Percentiles rank a stretch among this genome's conserved stretches.
Conservation (phyloP, 2,329 filamentous ascomycete genomes). For the Aspergillus ustus region DNA sequence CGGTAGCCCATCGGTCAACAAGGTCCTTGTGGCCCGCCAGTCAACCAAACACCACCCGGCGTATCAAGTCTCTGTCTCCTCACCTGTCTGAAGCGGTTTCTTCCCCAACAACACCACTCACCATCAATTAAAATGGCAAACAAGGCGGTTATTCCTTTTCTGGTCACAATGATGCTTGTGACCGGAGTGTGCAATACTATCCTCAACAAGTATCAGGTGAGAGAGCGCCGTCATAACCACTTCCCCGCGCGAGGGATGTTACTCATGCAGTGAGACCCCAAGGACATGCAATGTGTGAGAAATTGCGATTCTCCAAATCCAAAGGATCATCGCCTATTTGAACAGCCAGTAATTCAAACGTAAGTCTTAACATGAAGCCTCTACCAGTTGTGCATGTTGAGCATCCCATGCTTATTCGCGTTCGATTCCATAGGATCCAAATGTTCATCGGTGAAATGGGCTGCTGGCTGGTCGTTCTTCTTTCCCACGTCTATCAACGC, state of each 20-base stretch:
- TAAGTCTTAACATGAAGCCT: conserved; percentile 35
- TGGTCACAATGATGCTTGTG: conserved; percentile 95
- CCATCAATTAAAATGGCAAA: conserved; percentile 63
- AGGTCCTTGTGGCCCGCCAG: neutral
- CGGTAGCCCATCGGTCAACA: neutral
- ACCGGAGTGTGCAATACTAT: conserved; percentile 97
- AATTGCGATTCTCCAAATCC: conserved; percentile 77
- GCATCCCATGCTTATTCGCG: neutral
- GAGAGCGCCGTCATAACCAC: conserved; percentile 25
- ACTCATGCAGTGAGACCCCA: conserved; percentile 9
- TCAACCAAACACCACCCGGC: neutral
- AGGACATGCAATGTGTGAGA: conserved; percentile 95
- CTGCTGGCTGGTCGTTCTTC: conserved; percentile 87
- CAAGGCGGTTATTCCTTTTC: conserved; percentile 74
- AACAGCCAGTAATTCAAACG: conserved; percentile 95
- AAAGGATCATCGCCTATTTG: conserved; percentile 73
- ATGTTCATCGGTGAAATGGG: conserved; percentile 98
- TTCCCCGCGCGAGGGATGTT: neutral
- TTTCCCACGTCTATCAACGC: conserved; percentile 68
- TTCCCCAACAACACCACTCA: neutral
- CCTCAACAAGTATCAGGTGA: conserved; percentile 92
- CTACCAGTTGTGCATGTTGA: neutral
- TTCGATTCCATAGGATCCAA: conserved; percentile 60
- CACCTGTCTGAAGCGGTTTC: conserved; percentile 6
- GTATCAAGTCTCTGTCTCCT: neutral